These are phyloP conservation scores for Mercurialis annua DNA, from an alignment of 345 rosid genomes.

Conservation along the genomic window DNA sequence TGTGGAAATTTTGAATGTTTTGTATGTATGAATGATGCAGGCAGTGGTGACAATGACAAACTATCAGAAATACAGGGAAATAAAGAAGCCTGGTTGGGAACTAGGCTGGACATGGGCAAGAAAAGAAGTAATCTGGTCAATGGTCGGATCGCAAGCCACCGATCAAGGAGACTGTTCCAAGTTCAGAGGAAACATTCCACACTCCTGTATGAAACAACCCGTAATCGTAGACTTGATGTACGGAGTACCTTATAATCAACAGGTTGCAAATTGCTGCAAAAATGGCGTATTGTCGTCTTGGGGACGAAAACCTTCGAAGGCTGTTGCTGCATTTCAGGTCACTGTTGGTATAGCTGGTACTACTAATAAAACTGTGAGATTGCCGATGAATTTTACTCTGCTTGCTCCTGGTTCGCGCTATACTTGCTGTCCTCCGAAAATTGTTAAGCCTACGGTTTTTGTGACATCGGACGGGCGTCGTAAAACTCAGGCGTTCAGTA, in stretches of 20 bases:
- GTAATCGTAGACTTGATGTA: conserved; percentile 61
- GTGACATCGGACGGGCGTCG: conserved; percentile 49
- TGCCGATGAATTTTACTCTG: conserved; percentile 60
- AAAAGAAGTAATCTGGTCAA: conserved; percentile 72
- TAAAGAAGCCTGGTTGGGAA: conserved; percentile 64
- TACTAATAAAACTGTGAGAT: conserved; percentile 57
- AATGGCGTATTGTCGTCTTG: conserved; percentile 56
- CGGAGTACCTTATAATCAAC: conserved; percentile 66
- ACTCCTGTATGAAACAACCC: conserved; percentile 52
- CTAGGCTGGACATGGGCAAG: conserved; percentile 72
- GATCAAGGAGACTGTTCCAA: conserved; percentile 81
- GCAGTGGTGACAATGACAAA: conserved; percentile 57
- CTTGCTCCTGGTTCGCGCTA: conserved; percentile 66
- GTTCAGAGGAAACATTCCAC: conserved; percentile 62
- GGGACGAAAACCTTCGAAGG: conserved; percentile 49
- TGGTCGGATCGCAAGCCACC: conserved; percentile 67
- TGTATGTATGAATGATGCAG: too few relatives aligned
- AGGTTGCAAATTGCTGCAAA: conserved; percentile 62
- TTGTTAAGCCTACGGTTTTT: conserved; percentile 56
- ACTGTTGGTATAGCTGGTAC: conserved; percentile 65
- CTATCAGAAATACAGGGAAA: conserved; percentile 56
- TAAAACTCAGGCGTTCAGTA: conserved; percentile 57
- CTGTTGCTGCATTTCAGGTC: conserved; percentile 64
- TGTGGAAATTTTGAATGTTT: too few relatives aligned
- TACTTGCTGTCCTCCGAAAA: conserved; percentile 56